Evolutionary conservation across 2,329 filamentous ascomycete genomes (phyloP), one percentile per base, ranked within the genome.

Genomic region (Ceratocystis cubensis): DNA sequence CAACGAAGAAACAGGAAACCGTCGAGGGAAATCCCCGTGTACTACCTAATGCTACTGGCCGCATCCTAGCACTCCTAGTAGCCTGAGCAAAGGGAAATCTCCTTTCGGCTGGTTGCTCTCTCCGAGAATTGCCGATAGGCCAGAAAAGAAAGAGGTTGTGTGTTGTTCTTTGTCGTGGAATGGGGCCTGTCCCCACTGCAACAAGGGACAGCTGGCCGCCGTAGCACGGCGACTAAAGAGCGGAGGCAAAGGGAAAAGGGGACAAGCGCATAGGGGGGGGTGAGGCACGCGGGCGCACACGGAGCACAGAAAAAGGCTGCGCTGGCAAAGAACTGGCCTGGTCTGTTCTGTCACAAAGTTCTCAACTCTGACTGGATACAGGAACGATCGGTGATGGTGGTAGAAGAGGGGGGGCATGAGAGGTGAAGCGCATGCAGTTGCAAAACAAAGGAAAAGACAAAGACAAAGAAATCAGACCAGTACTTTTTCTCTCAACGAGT

Each of bases 381-480:
- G 53, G 53, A 57, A 57, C 25, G 25, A 33, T 41, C 13, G 53
- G 33, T 17, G 28, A 25, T 13, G 61, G 41, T 50, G 37, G 33
- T 41, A 33, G 41, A 46, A 13, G 41, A 22, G 33, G 33, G 30
- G n/a, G 41, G 33, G 30, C 22, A 22, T 20, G 33, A 45, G 45
- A 62, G 17, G 5, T 7, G 41, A n/a, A 22, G 6, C 41, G 33
- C 22, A 62, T 37, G 41, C 15, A 22, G 22, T 17, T 33, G 25
- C 33, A 22, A 61, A 30, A 41, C 37, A 48, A 50, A 22, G 17
- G 22, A 30, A 22, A 22, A 57, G 22, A 59, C 8, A 41, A 13
- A 65, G 41, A 56, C n/a, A 65, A 25, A 30, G 25, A 56, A 45
- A 61, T n/a, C 37, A 41, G 22, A 33, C 30, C 25, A 56, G 25